Conservation (phyloP, 331 rosid species). For the Ulmus americana region DNA sequence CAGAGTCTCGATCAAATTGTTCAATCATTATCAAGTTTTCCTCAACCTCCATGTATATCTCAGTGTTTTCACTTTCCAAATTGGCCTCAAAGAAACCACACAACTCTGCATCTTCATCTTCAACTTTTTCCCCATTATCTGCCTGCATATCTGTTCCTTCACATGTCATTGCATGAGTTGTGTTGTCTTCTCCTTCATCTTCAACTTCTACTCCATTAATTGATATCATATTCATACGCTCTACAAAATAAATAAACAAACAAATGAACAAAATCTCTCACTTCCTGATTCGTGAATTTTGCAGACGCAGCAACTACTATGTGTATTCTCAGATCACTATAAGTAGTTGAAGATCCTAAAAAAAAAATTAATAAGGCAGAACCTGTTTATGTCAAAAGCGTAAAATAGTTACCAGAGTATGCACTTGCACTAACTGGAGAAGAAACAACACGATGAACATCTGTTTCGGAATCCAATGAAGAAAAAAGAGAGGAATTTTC, state of each 20-base stretch:
- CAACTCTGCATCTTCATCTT: not conserved
- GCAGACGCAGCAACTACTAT: conserved; percentile 1
- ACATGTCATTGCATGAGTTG: not conserved
- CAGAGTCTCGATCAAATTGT: not conserved
- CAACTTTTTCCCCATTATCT: too few relatives aligned
- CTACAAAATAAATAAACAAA: too few relatives aligned
- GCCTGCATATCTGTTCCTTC: not conserved
- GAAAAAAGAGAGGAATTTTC: not conserved
- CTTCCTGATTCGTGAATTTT: conserved; percentile 3
- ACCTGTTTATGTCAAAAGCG: not conserved
- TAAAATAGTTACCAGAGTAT: not conserved
- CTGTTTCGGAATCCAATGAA: not conserved
- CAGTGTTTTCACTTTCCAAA: not conserved
- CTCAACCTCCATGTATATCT: not conserved
- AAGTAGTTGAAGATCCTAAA: too few relatives aligned
- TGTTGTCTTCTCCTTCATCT: too few relatives aligned
- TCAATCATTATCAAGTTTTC: not conserved
- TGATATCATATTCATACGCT: not conserved
- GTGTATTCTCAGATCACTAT: not conserved
- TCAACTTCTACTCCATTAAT: conserved; percentile 6
- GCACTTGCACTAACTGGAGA: conserved; percentile 2
- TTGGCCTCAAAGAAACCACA: not conserved
- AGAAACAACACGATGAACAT: not conserved
- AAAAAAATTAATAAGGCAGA: too few relatives aligned
- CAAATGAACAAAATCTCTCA: too few relatives aligned